These are phyloP conservation scores for Naematelia aurantialba DNA, from an alignment of 768 basidiomycete species.

Conservation along the genomic window DNA sequence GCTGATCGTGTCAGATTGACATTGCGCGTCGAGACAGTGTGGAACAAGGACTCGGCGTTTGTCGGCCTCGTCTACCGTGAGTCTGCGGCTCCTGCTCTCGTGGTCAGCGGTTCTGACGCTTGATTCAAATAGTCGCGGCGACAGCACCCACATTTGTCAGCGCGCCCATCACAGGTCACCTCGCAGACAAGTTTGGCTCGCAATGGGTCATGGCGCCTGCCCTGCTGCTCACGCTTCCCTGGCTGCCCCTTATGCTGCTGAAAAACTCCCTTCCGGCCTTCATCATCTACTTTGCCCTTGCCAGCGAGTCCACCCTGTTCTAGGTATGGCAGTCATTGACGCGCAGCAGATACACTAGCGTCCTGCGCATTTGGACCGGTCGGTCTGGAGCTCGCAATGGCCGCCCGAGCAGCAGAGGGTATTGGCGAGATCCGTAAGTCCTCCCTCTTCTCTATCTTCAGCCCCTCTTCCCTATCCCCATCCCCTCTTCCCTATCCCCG, in stretches of 20 bases:
- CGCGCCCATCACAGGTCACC: slow-evolving; percentile 28
- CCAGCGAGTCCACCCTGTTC: slow-evolving; percentile 17
- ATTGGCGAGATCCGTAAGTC: slow-evolving; percentile 34
- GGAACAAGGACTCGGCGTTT: slow-evolving; percentile 33
- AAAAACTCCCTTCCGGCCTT: slow-evolving; percentile 24
- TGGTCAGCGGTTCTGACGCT: no score
- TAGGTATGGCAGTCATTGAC: background rate
- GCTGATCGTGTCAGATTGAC: slow-evolving; percentile 20
- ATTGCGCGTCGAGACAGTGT: slow-evolving; percentile 23
- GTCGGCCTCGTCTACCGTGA: slow-evolving; percentile 34
- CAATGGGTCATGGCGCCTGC: slow-evolving; percentile 29
- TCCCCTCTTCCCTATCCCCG: no score
- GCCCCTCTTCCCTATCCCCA: no score
- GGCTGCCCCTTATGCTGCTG: slow-evolving; percentile 30
- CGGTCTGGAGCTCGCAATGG: slow-evolving; percentile 29
- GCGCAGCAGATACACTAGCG: background rate
- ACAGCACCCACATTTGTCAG: slow-evolving; percentile 34
- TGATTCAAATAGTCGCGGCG: slow-evolving; percentile 23
- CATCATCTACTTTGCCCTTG: slow-evolving; percentile 31
- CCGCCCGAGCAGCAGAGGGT: slow-evolving; percentile 19
- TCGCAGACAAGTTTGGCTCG: slow-evolving; percentile 34
- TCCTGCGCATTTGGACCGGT: slow-evolving; percentile 26
- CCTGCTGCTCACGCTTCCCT: slow-evolving; percentile 27
- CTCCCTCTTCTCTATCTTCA: background rate
- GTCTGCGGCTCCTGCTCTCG: background rate